Evolutionary conservation across 179 eudicot species (phyloP), one percentile per base, ranked within the genome.

Genomic region (Sideroxylon spinosum): DNA sequence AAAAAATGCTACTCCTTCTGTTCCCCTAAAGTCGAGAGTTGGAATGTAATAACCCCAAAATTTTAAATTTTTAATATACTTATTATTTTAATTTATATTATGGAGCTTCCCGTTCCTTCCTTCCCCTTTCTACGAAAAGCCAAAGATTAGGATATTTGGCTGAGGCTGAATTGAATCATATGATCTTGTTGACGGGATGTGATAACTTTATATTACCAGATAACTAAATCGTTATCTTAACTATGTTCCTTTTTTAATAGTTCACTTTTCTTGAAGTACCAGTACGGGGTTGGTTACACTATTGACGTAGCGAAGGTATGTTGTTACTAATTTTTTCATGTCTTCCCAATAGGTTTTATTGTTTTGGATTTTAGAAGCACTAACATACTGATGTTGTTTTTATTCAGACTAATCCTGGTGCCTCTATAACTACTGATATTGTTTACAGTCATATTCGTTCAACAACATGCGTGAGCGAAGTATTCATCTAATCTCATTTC

Each of bases 201-300:
- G 64, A 59, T 46, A 46, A 69, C 66, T 69, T n/a, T 71, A 14
- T 71, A 19, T 26, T 9, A 29, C 29, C 44, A 56, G 57, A 26
- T 22, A 74, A 66, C 14, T 72, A 50, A 28, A 22, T 8, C 57
- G 53, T n/a, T 61, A 61, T 70, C 74, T 82, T 73, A 78, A 83
- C 62, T 50, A 65, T 48, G 29, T 57, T 76, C 63, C 20, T 57
- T 76, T 67, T 29, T 71, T 25, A 7, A 71, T 92, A 95, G 98
- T 83, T 91, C 99, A 22, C 95, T 96, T 57, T 96, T 90, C 90
- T 84, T 96, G 84, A 96, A 96, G 93, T 98, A 90, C 83, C 93
- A 88, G 55, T 96, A 94, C 82, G 98, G 99, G 72, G 99, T 96
- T 86, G 99, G 99, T 74, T 96, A 96, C 81, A 96, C 99, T 82